These are phyloP conservation scores for Graphiopsis chlorocephala DNA, from an alignment of 2,329 filamentous ascomycete genomes.

Conservation along the genomic window DNA sequence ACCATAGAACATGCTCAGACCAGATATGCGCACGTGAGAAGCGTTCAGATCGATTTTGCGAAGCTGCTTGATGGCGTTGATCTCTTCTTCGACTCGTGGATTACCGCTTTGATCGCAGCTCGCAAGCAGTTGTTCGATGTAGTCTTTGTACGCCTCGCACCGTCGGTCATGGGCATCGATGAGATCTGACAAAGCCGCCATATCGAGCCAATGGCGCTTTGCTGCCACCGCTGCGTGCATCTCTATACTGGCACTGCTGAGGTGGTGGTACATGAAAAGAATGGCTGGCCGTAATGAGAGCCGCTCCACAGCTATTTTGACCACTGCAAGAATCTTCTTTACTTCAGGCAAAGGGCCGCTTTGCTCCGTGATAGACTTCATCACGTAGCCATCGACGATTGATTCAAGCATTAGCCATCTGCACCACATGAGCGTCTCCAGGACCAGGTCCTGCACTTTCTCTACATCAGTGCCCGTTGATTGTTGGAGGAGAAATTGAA, in stretches of 20 bases:
- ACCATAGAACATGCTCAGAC: slow-evolving; percentile 19
- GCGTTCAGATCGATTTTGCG: slow-evolving; percentile 13
- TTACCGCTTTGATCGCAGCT: background rate
- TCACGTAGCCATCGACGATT: slow-evolving; percentile 12
- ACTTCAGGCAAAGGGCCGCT: background rate
- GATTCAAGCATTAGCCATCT: slow-evolving; percentile 11
- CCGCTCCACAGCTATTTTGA: background rate
- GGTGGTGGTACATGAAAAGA: slow-evolving; percentile 9
- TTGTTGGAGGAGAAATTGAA: background rate
- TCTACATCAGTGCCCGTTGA: background rate
- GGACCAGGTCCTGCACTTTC: background rate
- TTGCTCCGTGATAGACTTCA: slow-evolving; percentile 7
- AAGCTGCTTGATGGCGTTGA: slow-evolving; percentile 16
- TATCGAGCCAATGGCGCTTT: slow-evolving; percentile 4
- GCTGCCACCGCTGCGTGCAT: slow-evolving; percentile 1
- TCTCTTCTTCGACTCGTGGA: slow-evolving; percentile 2
- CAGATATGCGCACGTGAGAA: slow-evolving; percentile 17
- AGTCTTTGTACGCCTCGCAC: background rate
- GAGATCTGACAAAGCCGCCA: background rate
- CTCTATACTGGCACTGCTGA: slow-evolving; percentile 13
- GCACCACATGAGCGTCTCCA: slow-evolving; percentile 13
- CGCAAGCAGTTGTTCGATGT: background rate
- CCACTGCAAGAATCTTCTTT: background rate
- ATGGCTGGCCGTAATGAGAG: background rate
- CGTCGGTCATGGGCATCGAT: background rate